Conservation (phyloP, 192 early-diverging fungal species). For the Backusella westeae region DNA sequence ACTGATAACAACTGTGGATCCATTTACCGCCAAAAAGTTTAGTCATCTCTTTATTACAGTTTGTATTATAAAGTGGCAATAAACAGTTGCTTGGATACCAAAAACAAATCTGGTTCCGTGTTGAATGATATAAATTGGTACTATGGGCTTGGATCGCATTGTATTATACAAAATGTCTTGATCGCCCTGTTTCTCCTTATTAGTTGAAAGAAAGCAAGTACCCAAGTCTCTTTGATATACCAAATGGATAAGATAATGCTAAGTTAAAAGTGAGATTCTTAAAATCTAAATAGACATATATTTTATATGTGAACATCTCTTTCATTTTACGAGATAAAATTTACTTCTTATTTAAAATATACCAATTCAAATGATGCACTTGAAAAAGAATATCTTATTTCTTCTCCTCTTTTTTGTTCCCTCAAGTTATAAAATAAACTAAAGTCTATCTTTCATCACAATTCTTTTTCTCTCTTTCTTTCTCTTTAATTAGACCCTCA, state of each 20-base stretch:
- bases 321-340: not conserved
- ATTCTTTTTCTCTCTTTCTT: conserved; percentile 4
- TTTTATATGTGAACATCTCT: not conserved
- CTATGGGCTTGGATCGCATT: not conserved
- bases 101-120: not conserved
- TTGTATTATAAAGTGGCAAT: not conserved
- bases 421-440: not conserved
- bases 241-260: not conserved
- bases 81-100: not conserved
- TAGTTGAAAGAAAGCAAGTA: not conserved
- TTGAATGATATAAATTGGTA: not conserved
- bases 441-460: not conserved
- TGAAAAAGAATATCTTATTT: not conserved
- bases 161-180: not conserved
- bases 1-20: too few species aligned
- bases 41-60: not conserved
- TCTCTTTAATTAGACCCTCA: not conserved
- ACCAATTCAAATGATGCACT: not conserved
- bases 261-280: not conserved
- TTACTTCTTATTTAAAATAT: not conserved
- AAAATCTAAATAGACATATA: not conserved
- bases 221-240: not conserved
- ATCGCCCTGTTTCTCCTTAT: not conserved
- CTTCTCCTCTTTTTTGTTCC: not conserved
- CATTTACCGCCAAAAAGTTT: not conserved